Evolutionary conservation across 2,329 filamentous ascomycete species (phyloP).

Genomic region (Arthrobotrys megalospora): DNA sequence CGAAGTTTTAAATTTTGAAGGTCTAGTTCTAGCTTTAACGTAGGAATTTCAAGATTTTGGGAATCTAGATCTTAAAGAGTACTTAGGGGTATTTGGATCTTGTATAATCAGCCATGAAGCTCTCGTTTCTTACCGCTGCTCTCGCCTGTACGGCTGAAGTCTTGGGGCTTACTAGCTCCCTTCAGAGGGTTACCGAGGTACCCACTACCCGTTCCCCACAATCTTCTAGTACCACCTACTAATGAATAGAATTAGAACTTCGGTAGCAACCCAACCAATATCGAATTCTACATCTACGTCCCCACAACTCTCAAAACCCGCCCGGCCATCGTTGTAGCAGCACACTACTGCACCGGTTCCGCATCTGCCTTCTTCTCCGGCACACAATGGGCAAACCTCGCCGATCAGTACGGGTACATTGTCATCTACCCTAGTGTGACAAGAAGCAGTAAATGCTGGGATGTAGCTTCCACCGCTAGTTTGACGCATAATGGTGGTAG

Average conservation of each 20-base stretch:
- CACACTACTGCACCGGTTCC: conserved; percentile 74
- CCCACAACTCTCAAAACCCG: conserved; percentile 69
- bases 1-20: no score
- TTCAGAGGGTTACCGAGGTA: conserved; percentile 32
- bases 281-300: conserved; percentile 66
- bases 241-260: conserved; percentile 27
- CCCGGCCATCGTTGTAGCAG: conserved; percentile 73
- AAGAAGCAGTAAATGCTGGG: conserved; percentile 72
- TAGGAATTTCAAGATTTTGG: no score
- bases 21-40: no score
- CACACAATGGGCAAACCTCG: conserved; percentile 72
- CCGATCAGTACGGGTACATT: conserved; percentile 74
- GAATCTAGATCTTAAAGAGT: background rate
- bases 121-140: conserved; percentile 36
- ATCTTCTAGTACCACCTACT: background rate
- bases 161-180: conserved; percentile 39
- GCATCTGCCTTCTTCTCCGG: conserved; percentile 71
- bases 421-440: conserved; percentile 70
- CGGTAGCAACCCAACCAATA: conserved; percentile 46
- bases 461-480: conserved; percentile 72
- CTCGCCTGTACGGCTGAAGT: conserved; percentile 41
- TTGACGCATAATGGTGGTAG: conserved; percentile 74
- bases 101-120: conserved; percentile 26
- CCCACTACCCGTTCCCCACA: background rate
- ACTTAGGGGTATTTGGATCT: no score